Percentiles rank a stretch among this genome's conserved stretches.
phyloP scores from a whole-genome alignment of 2,329 filamentous ascomycete species.

The Phaeoacremonium minimum region DNA sequence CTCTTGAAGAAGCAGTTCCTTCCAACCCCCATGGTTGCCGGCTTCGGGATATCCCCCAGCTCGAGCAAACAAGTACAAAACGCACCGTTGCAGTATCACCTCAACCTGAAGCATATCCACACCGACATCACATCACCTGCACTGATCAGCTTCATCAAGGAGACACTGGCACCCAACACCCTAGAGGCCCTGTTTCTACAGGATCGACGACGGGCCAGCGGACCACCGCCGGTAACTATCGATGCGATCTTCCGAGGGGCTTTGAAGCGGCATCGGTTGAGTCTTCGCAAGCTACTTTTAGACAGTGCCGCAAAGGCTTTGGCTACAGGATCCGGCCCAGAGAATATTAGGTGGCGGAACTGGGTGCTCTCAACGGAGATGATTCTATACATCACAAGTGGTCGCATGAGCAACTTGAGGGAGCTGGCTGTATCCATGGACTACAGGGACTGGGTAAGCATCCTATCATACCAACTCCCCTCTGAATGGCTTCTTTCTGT shows the following conservation, averaged over 20 bases:
- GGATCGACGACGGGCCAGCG: slow-evolving; percentile 51
- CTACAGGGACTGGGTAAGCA: slow-evolving; percentile 72
- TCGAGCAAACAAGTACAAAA: slow-evolving; percentile 18
- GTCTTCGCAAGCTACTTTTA: slow-evolving; percentile 68
- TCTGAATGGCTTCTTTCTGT: too few relatives aligned
- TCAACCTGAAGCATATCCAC: slow-evolving; percentile 70
- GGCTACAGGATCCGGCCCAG: slow-evolving; percentile 22
- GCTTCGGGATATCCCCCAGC: slow-evolving; percentile 18
- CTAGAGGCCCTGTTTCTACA: slow-evolving; percentile 78
- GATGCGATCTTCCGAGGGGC: slow-evolving; percentile 68
- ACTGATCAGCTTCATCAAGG: slow-evolving; percentile 70
- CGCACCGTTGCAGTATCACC: slow-evolving; percentile 46
- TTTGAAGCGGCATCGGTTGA: slow-evolving; percentile 65
- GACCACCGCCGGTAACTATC: slow-evolving; percentile 51
- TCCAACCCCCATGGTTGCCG: slow-evolving; percentile 29
- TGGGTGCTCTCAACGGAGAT: slow-evolving; percentile 71
- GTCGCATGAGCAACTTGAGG: slow-evolving; percentile 65
- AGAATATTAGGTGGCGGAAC: slow-evolving; percentile 52
- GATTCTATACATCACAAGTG: slow-evolving; percentile 69
- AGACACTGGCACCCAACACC: slow-evolving; percentile 72
- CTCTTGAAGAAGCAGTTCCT: slow-evolving; percentile 60
- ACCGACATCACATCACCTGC: slow-evolving; percentile 67
- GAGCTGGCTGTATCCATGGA: slow-evolving; percentile 71
- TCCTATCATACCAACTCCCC: too few relatives aligned
- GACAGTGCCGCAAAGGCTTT: slow-evolving; percentile 60